These are phyloP conservation scores for Psidium friedrichsthalianum DNA, from an alignment of 345 rosid genomes.

Conservation along the genomic window DNA sequence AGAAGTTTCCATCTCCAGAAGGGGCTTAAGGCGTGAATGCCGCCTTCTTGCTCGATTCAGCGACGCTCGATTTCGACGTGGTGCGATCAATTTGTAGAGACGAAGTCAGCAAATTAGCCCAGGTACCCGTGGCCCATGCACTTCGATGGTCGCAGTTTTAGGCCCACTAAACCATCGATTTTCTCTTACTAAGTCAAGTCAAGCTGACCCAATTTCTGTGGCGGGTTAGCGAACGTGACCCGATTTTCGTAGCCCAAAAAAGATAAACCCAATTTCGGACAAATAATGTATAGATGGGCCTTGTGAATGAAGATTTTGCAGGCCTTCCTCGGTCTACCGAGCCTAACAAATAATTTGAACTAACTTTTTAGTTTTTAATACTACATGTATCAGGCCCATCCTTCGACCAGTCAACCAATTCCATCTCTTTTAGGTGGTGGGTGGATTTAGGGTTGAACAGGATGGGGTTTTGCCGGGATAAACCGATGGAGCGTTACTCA, in stretches of 20 bases:
- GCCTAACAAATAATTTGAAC: neutral
- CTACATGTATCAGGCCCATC: too few relatives aligned
- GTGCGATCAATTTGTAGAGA: neutral
- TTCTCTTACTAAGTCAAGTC: neutral
- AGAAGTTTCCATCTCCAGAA: neutral
- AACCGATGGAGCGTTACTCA: constrained; percentile 6
- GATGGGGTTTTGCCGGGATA: constrained; percentile 1
- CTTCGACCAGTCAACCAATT: neutral
- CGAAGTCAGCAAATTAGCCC: neutral
- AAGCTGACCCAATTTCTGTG: neutral
- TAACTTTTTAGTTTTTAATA: too few relatives aligned
- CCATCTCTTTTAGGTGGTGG: constrained; percentile 8
- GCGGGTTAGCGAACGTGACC: neutral
- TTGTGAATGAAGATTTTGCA: neutral
- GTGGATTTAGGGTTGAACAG: constrained; percentile 4
- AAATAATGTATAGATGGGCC: neutral
- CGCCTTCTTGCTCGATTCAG: neutral
- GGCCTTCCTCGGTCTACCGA: neutral
- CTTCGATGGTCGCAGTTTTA: neutral
- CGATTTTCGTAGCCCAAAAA: neutral
- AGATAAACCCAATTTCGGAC: too few relatives aligned
- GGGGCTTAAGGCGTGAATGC: neutral
- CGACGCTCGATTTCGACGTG: constrained; percentile 4
- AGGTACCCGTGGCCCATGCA: neutral
- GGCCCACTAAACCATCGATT: neutral